Base-by-base conservation (phyloP, 257 asterid species). In the Thymus quinquecostatus region DNA sequence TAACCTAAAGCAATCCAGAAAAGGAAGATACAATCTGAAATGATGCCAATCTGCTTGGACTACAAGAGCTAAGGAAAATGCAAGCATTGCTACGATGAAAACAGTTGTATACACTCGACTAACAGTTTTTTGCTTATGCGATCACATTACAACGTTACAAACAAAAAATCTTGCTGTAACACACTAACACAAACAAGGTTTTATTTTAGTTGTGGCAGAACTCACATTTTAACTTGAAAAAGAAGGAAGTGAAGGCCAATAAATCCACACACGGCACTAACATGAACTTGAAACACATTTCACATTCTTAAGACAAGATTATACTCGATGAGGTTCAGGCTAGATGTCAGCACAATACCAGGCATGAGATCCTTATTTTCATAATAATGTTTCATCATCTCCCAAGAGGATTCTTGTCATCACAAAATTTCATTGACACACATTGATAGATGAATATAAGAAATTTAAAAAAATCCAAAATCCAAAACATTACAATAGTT, bases 211-310 rank as follows among this genome's bases (percentile, higher is more conserved):
- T 53, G 10, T 53, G 1, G 13, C n/a, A 53, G 30, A 28, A 40
- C 2, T 40, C 32, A 12, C 47, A 51, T 50, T 9, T 44, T 44
- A 7, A 45, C 10, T 34, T 11, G 12, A 10, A 58, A 59, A 59
- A 13, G 48, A n/a, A n/a, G 5, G n/a, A 60, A 33, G 55, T 36
- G n/a, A 45, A 10, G 8, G 12, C 45, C 21, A 67, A 30, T 8
- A 13, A 58, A 45, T 10, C 36, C 56, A 64, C 32, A 4, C 10
- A 1, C 71, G 43, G 4, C 1, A 43, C 41, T 36, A 6, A 41
- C 50, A 48, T 36, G 40, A 60, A 29, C 30, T 60, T 13, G 14
- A 30, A 67, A n/a, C 27, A 61, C 38, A 68, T 50, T 69, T 44
- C 62, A 38, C 29, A 64, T 64, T 54, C 11, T 41, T 38, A 28